Evolutionary conservation across 1,139 yeast species (phyloP), one percentile per base, ranked within the genome.

Genomic region (Debaryomyces sp.): DNA sequence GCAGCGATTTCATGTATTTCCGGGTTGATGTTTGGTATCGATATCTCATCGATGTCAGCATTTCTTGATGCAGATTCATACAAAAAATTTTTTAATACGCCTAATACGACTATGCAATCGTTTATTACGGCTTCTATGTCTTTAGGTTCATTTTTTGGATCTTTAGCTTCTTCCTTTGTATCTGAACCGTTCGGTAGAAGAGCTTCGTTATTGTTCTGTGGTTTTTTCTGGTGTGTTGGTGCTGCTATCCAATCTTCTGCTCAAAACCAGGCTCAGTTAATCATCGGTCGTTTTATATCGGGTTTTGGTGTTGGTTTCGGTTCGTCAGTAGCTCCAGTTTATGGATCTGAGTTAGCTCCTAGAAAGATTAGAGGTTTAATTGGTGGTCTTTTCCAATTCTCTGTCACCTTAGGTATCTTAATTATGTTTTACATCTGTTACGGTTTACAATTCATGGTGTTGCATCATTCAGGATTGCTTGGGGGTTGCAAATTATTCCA

Each of bases 251-350:
- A 68, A 57, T 74, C 80, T 26, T 74, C 80, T 24, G 59, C 79
- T 35, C 77, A 78, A 45, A 69, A 73, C 56, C 63, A 66, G 40
- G 75, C 73, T 30, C 82, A 78, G 59, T 74, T 83, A 36, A 76
- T 84, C 40, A 60, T 75, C 40, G 91, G 92, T 23, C 80, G 95
- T 61, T 64, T 80, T 41, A 69, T 87, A 48, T 78, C 87, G 45
- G 95, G 95, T 50, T 52, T 84, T 45, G 86, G 88, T 49, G 77
- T 86, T 52, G 95, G 95, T 42, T 69, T 85, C 50, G 85, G 87
- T 59, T 84, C 91, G 3, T 78, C 91, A 13, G 81, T 83, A 52
- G 80, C 87, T 38, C 89, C 92, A 4, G 87, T 86, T 41, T 88
- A 86, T 66, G 80, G 87, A 50, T 77, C 89, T n/a, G 95, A 88